Percentiles rank a stretch among this genome's conserved stretches.
phyloP scores from a whole-genome alignment of 108 stramenopile species.

The Nitzschia putrida region DNA sequence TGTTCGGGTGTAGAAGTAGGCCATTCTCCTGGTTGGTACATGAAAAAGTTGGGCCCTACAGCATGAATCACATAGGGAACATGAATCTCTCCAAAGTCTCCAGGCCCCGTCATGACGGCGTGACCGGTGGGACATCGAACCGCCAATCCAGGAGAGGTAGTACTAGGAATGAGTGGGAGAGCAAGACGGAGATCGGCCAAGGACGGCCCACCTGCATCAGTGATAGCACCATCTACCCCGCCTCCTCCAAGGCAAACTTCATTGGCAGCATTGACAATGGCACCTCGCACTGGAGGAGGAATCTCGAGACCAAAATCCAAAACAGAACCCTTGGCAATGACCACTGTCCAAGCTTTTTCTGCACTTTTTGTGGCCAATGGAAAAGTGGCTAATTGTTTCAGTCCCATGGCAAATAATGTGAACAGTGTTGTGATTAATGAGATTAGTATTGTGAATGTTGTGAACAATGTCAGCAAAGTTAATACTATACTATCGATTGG shows the following conservation, averaged over 20 bases:
- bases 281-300: slow-evolving; percentile 28
- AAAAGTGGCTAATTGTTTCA: too few species aligned
- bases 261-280: slow-evolving; percentile 89
- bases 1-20: slow-evolving; percentile 32
- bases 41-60: slow-evolving; percentile 81
- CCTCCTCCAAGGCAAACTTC: slow-evolving; percentile 80
- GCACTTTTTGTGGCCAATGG: too few species aligned
- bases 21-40: slow-evolving; percentile 6
- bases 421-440: too few species aligned
- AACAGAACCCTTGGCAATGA: slow-evolving; percentile 11
- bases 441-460: too few species aligned
- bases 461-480: too few species aligned
- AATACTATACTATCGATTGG: too few species aligned
- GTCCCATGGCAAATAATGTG: too few species aligned
- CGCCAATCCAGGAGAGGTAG: neutral
- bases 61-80: slow-evolving; percentile 78
- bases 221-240: slow-evolving; percentile 89
- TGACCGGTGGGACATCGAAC: slow-evolving; percentile 67
- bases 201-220: slow-evolving; percentile 58
- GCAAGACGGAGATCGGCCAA: slow-evolving; percentile 54
- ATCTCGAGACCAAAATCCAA: slow-evolving; percentile 7
- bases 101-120: slow-evolving; percentile 71
- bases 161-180: slow-evolving; percentile 32
- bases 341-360: neutral
- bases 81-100: slow-evolving; percentile 50